Evolutionary conservation across 441 rosid genomes (phyloP), one percentile per base, ranked within the genome.

Genomic region (Daphne laureola): DNA sequence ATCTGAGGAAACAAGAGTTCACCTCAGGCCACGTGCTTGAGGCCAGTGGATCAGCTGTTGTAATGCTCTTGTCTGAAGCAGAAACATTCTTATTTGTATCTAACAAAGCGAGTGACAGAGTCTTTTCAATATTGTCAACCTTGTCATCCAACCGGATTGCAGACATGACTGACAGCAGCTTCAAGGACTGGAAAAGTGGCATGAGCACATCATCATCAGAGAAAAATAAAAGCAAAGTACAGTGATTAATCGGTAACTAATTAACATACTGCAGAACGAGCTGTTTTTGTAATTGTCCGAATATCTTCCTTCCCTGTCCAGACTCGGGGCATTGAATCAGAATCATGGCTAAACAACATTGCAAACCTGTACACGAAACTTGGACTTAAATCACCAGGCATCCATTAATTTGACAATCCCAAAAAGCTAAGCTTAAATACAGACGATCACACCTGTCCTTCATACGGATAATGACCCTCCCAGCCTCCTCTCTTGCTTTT

Each of bases 291-390:
- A 58, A 94, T 88, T 54, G 94, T 88, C 67, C 96, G 79, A 69
- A 94, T 90, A 70, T 94, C 98, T 77, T 94, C 99, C 27, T 84
- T 84, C 67, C 99, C 97, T 14, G 87, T 90, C 99, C 99, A 94
- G 66, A 94, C 79, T 46, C 98, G 90, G n/a, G 99, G 97, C 89
- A 94, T 90, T 60, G 99, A 94, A 67, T 94, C 98, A 55, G 94
- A 66, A 77, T 90, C 99, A 65, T 83, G 96, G 79, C 92, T 86
- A 59, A 90, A 94, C 66, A 88, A 64, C 64, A 74, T 76, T 46
- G 96, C 69, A 83, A 94, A 94, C 78, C 99, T 94, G 82, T 21
- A 17, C 14, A 43, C 55, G 60, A 55, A 57, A 17, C 38, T 27
- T 23, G 12, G 36, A 46, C 35, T 59, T 53, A 61, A 21, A 31